These are phyloP conservation scores for Chenopodium album DNA, from an alignment of 148 eudicot species.

Conservation along the genomic window DNA sequence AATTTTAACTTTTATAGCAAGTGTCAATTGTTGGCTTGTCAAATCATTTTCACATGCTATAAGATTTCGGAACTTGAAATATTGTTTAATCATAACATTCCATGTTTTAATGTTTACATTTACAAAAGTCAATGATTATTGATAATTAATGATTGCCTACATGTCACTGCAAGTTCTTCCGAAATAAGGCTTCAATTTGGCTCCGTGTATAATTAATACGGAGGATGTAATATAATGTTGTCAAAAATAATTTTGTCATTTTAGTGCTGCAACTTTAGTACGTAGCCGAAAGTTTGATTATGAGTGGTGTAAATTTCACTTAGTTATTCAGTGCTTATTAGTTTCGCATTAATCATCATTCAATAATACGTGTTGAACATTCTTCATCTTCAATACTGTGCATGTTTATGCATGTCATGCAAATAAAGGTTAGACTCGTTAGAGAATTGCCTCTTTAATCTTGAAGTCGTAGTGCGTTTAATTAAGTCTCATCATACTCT, in stretches of 20 bases:
- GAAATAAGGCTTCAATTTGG: neutral
- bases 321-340: neutral
- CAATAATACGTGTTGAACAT: too few species aligned
- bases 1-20: neutral
- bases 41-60: slow-evolving; percentile 3
- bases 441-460: too few species aligned
- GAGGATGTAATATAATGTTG: neutral
- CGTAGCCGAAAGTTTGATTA: neutral
- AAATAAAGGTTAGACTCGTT: too few species aligned
- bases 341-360: neutral
- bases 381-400: neutral
- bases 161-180: neutral
- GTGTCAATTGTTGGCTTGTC: neutral
- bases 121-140: slow-evolving; percentile 3
- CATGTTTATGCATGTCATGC: too few species aligned
- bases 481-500: too few species aligned
- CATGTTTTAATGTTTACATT: neutral
- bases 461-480: too few species aligned
- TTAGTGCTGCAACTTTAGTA: neutral
- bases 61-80: neutral
- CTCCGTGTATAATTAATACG: neutral
- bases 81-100: neutral
- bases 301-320: neutral
- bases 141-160: neutral
- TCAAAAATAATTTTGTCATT: neutral